phyloP scores from a whole-genome alignment of 345 rosid species.

The Eucalyptus regnans region DNA sequence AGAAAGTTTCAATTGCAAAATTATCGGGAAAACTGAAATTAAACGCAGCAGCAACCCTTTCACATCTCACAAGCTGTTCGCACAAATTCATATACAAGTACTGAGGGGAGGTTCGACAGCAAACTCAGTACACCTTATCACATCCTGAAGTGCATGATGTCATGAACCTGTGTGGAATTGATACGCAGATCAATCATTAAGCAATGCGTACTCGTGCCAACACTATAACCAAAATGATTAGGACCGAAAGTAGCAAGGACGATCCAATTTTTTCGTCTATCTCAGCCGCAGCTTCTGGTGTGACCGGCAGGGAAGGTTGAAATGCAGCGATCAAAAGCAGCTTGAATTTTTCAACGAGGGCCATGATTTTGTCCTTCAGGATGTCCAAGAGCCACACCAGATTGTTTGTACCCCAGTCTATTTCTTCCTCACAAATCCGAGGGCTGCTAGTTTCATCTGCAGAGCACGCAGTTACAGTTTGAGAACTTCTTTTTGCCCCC shows the following conservation, averaged over 20 bases:
- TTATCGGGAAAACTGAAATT: not conserved
- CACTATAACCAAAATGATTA: conserved; percentile 28
- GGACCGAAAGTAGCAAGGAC: conserved; percentile 27
- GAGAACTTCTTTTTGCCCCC: not conserved
- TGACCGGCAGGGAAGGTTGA: not conserved
- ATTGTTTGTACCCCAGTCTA: not conserved
- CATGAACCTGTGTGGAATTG: not conserved
- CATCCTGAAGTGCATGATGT: not conserved
- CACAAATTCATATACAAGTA: not conserved
- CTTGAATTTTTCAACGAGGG: conserved; percentile 14
- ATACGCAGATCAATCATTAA: not conserved
- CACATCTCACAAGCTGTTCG: not conserved
- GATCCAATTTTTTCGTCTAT: conserved; percentile 18
- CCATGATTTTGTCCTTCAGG: conserved; percentile 15
- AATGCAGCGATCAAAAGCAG: conserved; percentile 13
- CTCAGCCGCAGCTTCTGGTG: not conserved
- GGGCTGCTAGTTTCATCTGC: conserved; percentile 1
- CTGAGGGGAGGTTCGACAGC: not conserved
- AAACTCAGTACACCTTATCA: not conserved
- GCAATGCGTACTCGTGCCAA: conserved; percentile 7
- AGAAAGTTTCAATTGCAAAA: not conserved
- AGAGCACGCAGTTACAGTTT: not conserved
- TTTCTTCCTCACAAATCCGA: not conserved
- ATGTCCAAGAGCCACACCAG: conserved; percentile 25
- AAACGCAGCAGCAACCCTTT: not conserved